Base-by-base conservation (phyloP, 1,139 yeast genomes). In the Kurtzmaniella quercitrusa region DNA sequence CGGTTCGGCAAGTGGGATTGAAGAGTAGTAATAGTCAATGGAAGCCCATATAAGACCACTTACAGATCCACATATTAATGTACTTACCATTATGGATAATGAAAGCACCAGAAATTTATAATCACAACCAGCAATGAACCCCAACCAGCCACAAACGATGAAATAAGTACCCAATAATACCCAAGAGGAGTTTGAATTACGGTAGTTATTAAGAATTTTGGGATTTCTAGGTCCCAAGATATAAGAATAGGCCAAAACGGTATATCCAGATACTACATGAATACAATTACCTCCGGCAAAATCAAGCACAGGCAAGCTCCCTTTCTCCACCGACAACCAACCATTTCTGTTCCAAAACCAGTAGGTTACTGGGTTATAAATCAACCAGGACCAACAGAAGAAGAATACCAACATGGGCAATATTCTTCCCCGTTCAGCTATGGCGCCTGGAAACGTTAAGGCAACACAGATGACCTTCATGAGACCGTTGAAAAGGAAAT, bases 221-320 rank as follows among this genome's bases (percentile, higher is more conserved):
- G 75, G 68, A 44, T 69, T 70, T 44, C 81, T 59, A 8, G 80
- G 79, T 0, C 88, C 88, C 42, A 82, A 62, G 37, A 76, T 68
- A 52, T 72, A 72, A 15, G 85, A 77, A 54, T 82, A 82, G 1
- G 82, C 83, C 48, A 81, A 63, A 0, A 81, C 75, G 1, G 82
- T 78, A 47, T 76, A 70, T 3, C 86, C 86, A 43, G 82, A 72
- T 0, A 80, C 79, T 38, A 79, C 64, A 54, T 81, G 86, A n/a
- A 81, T 76, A 48, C 82, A 78, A 29, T 77, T 75, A 2, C 86
- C 86, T 3, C 86, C 86, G 1, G 86, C 85, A 59, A 78, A 80
- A 58, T 81, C 86, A 17, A 81, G 60, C 1, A 76, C 81, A 0
- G 82, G 81, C 10, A 72, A 53, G 39, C 63, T 60, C 25, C 58